phyloP scores from a whole-genome alignment of 345 rosid genomes.

The Ceriops decandra region DNA sequence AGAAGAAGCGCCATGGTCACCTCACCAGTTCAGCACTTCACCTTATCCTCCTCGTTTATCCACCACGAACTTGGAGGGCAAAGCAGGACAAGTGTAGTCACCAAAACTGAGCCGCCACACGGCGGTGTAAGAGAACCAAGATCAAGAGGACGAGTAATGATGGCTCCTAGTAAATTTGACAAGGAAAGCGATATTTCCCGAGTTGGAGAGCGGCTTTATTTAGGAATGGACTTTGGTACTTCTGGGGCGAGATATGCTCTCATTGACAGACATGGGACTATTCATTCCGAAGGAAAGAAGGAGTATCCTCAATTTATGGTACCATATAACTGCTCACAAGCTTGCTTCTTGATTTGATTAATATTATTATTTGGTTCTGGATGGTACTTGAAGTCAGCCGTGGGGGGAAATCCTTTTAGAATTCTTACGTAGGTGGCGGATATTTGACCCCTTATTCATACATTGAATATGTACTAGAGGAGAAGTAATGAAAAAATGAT shows the following conservation, averaged over 20 bases:
- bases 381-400: no score
- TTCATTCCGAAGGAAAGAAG: conserved; percentile 62
- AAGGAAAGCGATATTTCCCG: conserved; percentile 16
- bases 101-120: conserved; percentile 10
- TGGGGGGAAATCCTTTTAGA: no score
- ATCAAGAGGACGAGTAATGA: conserved; percentile 15
- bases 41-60: background rate
- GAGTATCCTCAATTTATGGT: conserved; percentile 60
- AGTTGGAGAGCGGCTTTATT: conserved; percentile 45
- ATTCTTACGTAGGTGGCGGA: no score
- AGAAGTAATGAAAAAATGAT: no score
- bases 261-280: conserved; percentile 58
- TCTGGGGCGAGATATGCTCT: conserved; percentile 84
- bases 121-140: conserved; percentile 10
- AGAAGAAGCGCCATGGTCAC: conserved; percentile 2
- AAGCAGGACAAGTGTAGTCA: conserved; percentile 17
- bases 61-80: conserved; percentile 26
- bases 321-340: background rate
- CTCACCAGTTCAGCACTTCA: background rate
- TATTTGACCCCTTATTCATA: no score
- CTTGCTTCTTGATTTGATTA: background rate
- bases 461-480: no score
- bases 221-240: conserved; percentile 96
- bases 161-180: conserved; percentile 26
- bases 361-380: background rate